Evolutionary conservation across 2,329 filamentous ascomycete genomes (phyloP), one percentile per base, ranked within the genome.

Genomic region (Arthrobotrys pseudoclavata): DNA sequence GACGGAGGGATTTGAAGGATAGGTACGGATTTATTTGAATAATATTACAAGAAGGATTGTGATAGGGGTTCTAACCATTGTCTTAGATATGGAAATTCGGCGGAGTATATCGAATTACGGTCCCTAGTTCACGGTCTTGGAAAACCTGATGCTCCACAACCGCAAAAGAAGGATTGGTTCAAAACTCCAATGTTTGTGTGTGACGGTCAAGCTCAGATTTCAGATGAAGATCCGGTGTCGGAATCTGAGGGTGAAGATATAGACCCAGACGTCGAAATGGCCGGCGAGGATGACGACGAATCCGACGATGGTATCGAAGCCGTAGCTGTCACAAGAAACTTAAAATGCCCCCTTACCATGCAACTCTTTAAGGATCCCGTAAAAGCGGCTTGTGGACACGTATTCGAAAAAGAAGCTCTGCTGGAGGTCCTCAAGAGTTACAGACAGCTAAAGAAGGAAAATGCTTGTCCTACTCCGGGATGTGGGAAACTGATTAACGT

Each of bases 301-400:
- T 71, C 74, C 1, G 74, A 79, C 22, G 75, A 79, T 20, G 75
- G 72, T 26, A 74, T 79, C 57, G 47, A 79, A 24, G 75, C 63
- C 15, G 69, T 61, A 2, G 15, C 75, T 13, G 69, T 50, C 12
- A 72, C 45, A 20, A 45, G 69, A 18, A 69, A 64, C 22, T 42
- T 79, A 15, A 74, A 69, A 20, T 79, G 75, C 26, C 62, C 69
- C 6, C 24, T 79, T 15, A 79, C 75, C 9, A 77, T 77, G 68
- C 34, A 34, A 15, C 26, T 50, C 15, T 79, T 79, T 29, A 52
- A 67, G n/a, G 69, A 79, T 10, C 75, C 75, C 2, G 75, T 79
- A 5, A 79, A 69, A 22, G 67, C 67, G 2, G 12, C 29, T 2
- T 77, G 74, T 63, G 52, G 53, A 20, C 74, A 77, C 29, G 31